Conservation (phyloP, 768 basidiomycete genomes). For the Trametopsis cervina region DNA sequence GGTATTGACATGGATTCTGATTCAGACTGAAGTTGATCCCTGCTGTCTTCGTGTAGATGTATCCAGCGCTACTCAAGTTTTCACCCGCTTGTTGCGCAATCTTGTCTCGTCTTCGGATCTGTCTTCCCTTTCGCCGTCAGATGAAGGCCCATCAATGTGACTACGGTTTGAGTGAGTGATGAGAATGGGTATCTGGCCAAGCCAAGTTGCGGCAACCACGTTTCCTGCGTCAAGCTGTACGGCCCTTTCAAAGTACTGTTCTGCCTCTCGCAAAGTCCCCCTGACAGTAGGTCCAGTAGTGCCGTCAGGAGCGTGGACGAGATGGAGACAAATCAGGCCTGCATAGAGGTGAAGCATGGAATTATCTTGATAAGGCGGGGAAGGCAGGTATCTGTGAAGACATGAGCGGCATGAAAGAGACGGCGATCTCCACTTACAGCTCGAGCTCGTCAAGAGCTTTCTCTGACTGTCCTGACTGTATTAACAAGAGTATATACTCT, state of each 20-base stretch:
- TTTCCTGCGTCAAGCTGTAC: conserved; percentile 52
- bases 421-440: conserved; percentile 42
- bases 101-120: conserved; percentile 19
- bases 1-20: conserved; percentile 74
- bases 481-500: conserved; percentile 66
- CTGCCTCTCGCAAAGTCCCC: conserved; percentile 39
- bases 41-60: not conserved
- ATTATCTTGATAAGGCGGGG: conserved; percentile 83
- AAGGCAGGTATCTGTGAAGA: conserved; percentile 65
- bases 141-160: conserved; percentile 18
- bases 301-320: conserved; percentile 36
- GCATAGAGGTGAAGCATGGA: conserved; percentile 77
- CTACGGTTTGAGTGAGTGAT: not conserved
- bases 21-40: conserved; percentile 38
- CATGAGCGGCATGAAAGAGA: conserved; percentile 2
- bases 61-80: conserved; percentile 9
- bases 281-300: not conserved
- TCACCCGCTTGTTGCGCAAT: conserved; percentile 31
- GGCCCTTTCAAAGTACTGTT: conserved; percentile 60
- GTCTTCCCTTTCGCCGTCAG: conserved; percentile 30
- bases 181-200: conserved; percentile 22
- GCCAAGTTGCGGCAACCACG: conserved; percentile 42
- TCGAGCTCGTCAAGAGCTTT: conserved; percentile 83
- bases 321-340: conserved; percentile 62
- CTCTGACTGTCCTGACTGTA: conserved; percentile 47